Evolutionary conservation across 805 yeast species (phyloP).

Genomic region (Myxozyma mucilagina): DNA sequence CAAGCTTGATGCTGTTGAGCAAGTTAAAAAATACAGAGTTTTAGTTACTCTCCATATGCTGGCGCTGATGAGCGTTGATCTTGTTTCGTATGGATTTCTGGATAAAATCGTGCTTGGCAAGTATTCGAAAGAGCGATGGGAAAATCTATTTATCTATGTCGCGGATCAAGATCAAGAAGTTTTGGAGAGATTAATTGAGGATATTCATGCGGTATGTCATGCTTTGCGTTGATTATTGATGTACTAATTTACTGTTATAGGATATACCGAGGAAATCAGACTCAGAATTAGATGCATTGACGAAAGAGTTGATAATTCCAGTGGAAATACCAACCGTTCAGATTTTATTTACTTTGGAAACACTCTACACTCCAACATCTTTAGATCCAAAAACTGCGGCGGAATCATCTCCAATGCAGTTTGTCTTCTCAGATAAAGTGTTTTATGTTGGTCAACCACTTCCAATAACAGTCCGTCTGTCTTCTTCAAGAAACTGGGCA

Average conservation of each 20-base stretch:
- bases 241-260: not conserved
- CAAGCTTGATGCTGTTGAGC: not conserved
- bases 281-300: conserved; percentile 23
- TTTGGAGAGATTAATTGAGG: not conserved
- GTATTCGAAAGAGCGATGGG: conserved; percentile 20
- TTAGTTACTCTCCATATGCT: conserved; percentile 19
- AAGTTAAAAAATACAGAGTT: conserved; percentile 3
- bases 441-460: conserved; percentile 67
- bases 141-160: conserved; percentile 5
- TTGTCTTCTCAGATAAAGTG: conserved; percentile 40
- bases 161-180: conserved; percentile 13
- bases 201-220: conserved; percentile 8
- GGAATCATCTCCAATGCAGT: conserved; percentile 2
- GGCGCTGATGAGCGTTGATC: conserved; percentile 4
- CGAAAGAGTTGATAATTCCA: conserved; percentile 46
- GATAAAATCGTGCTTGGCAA: conserved; percentile 10
- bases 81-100: conserved; percentile 21
- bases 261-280: conserved; percentile 24
- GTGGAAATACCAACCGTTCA: conserved; percentile 65
- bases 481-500: conserved; percentile 51
- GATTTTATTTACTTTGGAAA: conserved; percentile 58
- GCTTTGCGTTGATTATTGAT: not conserved
- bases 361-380: conserved; percentile 26
- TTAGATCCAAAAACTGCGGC: not conserved
- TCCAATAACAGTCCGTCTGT: conserved; percentile 46